phyloP scores from a whole-genome alignment of 805 yeast species.

The Wickerhamiella azymoides region DNA sequence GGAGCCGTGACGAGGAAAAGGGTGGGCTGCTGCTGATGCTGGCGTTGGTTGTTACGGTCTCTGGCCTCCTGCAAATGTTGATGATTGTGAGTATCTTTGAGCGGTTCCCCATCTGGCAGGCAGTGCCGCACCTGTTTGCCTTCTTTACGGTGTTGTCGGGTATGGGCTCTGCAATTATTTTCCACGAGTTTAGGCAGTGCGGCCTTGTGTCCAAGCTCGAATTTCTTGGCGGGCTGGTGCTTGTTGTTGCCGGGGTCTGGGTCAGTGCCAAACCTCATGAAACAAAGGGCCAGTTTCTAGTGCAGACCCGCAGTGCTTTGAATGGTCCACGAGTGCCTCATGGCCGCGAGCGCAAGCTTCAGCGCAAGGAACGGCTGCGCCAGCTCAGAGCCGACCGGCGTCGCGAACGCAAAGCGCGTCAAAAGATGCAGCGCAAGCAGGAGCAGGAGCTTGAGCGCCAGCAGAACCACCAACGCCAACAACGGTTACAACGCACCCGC shows the following conservation, averaged over 20 bases:
- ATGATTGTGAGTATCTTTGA: constrained; percentile 29
- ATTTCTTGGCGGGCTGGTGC: constrained; percentile 27
- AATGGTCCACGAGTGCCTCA: not conserved
- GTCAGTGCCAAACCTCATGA: constrained; percentile 16
- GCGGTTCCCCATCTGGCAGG: constrained; percentile 32
- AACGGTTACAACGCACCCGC: no score
- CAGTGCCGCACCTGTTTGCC: constrained; percentile 38
- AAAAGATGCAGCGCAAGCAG: not conserved
- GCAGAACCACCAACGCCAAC: no score
- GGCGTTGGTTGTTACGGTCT: constrained; percentile 23
- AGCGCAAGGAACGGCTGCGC: no score
- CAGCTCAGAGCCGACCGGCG: no score
- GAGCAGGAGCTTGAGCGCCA: not conserved
- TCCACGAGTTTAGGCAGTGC: constrained; percentile 29
- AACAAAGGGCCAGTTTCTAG: not conserved
- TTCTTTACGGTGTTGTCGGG: constrained; percentile 34
- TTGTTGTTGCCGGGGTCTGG: constrained; percentile 33
- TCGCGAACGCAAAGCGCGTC: no score
- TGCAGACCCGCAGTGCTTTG: not conserved
- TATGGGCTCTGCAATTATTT: constrained; percentile 31
- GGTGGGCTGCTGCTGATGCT: constrained; percentile 18
- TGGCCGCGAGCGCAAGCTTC: no score
- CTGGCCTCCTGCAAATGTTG: constrained; percentile 31
- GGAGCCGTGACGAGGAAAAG: not conserved
- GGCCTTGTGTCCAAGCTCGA: constrained; percentile 15